Conservation (phyloP, 2,329 filamentous ascomycete species). For the Claviceps quebecensis region DNA sequence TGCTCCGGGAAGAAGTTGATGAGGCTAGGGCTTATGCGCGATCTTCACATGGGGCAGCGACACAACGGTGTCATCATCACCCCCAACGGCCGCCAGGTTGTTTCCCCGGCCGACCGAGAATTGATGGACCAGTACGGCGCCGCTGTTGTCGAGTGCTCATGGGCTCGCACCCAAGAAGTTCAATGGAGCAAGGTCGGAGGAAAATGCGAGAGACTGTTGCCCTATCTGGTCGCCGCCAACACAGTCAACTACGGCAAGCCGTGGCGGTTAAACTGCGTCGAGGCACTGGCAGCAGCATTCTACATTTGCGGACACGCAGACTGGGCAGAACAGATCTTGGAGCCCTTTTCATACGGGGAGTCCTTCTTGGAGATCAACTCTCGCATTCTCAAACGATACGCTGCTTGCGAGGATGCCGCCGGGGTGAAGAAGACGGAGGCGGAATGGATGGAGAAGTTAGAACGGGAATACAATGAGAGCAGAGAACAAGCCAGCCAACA, state of each 20-base stretch:
- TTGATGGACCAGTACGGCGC: constrained; percentile 80
- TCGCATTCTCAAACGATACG: constrained; percentile 69
- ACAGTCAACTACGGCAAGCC: constrained; percentile 95
- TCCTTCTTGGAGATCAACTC: constrained; percentile 87
- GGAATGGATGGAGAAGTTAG: constrained; percentile 78
- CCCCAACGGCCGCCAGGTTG: constrained; percentile 75
- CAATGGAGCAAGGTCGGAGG: constrained; percentile 86
- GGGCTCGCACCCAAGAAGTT: constrained; percentile 84
- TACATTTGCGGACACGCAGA: constrained; percentile 83
- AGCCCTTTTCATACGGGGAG: constrained; percentile 75
- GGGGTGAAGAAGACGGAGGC: constrained; percentile 73
- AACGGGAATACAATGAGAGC: constrained; percentile 76
- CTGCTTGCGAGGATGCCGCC: constrained; percentile 66
- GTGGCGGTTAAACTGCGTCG: constrained; percentile 89
- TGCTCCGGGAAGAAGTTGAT: constrained; percentile 95
- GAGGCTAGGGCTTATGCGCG: constrained; percentile 82
- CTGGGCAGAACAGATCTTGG: constrained; percentile 75
- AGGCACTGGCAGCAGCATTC: constrained; percentile 85
- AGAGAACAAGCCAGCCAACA: constrained; percentile 55
- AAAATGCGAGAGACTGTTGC: constrained; percentile 78
- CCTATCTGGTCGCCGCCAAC: constrained; percentile 93
- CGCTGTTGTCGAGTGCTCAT: constrained; percentile 93
- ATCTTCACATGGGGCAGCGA: constrained; percentile 81
- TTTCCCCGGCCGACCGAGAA: constrained; percentile 71
- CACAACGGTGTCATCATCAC: constrained; percentile 87